phyloP scores from a whole-genome alignment of 768 basidiomycete species.

The Obba rivulosa region DNA sequence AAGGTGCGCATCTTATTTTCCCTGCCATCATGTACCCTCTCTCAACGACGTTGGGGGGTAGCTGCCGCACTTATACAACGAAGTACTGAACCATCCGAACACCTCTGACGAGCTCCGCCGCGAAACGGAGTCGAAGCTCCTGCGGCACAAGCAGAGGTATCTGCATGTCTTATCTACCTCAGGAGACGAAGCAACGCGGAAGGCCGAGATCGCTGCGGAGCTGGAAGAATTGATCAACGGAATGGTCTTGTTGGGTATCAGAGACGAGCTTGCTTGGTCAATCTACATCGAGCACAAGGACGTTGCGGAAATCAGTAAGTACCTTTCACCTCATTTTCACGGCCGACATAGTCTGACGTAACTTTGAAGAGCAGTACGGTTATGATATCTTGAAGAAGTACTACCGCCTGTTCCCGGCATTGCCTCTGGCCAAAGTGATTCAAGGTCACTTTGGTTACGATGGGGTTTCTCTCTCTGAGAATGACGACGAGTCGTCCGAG shows the following conservation, averaged over 20 bases:
- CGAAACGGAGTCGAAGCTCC: conserved; percentile 67
- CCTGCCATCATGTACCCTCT: neutral
- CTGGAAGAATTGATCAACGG: conserved; percentile 72
- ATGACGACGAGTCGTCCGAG: conserved; percentile 30
- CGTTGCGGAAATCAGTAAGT: conserved; percentile 57
- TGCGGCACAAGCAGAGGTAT: conserved; percentile 56
- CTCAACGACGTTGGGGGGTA: no score
- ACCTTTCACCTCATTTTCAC: neutral
- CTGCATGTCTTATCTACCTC: conserved; percentile 54
- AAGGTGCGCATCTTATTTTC: conserved; percentile 35
- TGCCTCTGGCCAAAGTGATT: conserved; percentile 51
- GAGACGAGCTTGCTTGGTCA: conserved; percentile 81
- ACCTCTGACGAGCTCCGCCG: conserved; percentile 80
- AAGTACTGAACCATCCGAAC: conserved; percentile 76
- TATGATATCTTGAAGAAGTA: conserved; percentile 51
- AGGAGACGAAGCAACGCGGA: conserved; percentile 27
- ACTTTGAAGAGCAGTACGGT: conserved; percentile 54
- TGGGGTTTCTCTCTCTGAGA: conserved; percentile 39
- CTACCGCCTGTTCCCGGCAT: conserved; percentile 58
- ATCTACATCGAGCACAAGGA: conserved; percentile 73
- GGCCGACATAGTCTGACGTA: neutral
- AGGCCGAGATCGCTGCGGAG: conserved; percentile 47
- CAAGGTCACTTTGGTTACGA: conserved; percentile 65
- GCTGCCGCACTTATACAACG: conserved; percentile 70
- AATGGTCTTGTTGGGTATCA: conserved; percentile 66